Base-by-base conservation (phyloP, 257 asterid species). In the Thymus mandschuricus region DNA sequence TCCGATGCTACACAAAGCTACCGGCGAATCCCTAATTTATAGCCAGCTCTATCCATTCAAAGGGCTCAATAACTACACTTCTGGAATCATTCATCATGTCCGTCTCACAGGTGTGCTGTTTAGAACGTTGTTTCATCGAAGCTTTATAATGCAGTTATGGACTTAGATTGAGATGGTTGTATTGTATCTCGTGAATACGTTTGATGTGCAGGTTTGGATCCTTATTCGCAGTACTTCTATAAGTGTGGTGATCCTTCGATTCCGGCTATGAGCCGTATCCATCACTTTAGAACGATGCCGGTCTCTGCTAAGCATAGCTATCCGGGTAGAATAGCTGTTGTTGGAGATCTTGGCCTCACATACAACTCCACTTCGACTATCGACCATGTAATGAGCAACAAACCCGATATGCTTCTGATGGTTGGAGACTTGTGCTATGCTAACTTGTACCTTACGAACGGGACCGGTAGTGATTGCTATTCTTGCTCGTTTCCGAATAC, bases 281-380 rank as follows among this genome's bases (percentile, higher is more conserved):
- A 85, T 73, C 64, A 67, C 58, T 94, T 94, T 86, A 87, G 77
- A 84, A 91, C 99, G 11, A 86, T 91, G 95, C 99, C 97, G 0
- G 74, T 80, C 72, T 86, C 99, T 35, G 62, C 74, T 66, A 81
- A 84, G 1, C 77, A 70, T 60, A 87, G 85, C 31, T 94, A 91
- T 57, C 99, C 96, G 0, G 61, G 72, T 35, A 88, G 83, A 76
- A 82, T 94, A 75, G 99, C 95, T 40, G 72, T 94, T 70, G 82
- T 89, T 15, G 99, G 99, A 65, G 99, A 94, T 77, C 83, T 91
- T 3, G 99, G 99, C 64, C 96, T 94, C n/a, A 89, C 99, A 0
- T 89, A 89, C 92, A 94, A 91, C 76, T 81, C 99, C 38, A 87
- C 96, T 71, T 91, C 99, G 5, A 94, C 99, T 0, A 33, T 94